Base-by-base conservation (phyloP, 805 yeast species). In the Teunomyces panamensis region DNA sequence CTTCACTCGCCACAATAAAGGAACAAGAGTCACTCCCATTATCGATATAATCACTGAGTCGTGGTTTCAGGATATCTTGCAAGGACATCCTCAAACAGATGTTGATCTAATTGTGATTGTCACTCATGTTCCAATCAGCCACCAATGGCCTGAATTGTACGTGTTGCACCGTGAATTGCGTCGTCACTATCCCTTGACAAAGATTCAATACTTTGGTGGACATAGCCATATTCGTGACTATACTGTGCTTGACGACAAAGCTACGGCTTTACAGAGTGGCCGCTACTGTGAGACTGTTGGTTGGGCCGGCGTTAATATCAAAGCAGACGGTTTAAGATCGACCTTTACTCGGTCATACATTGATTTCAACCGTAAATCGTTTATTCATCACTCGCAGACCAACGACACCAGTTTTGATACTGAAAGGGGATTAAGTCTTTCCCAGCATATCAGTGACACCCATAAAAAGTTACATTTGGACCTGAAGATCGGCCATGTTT, bases 211-310 rank as follows among this genome's bases (percentile, higher is more conserved):
- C 56, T 85, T 92, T 65, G 98, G 97, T 1, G 98, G 97, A 1
- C 98, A 92, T 66, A 83, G 95, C 27, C 98, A 92, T 62, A 82
- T 92, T 11, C 74, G 98, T 51, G 98, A 92, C 64, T 92, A 85
- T 64, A 77, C 80, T 6, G 69, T 80, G 3, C 72, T 83, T 44
- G 98, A 92, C 59, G 67, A 72, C 1, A 69, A 68, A 43, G 78
- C 91, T 20, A 81, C 87, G 0, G 97, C 85, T 0, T 65, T 92
- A n/a, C 96, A 92, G 68, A 87, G 96, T 61, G 98, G 98, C 0
- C 73, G 97, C 43, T 92, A 87, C 62, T 81, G 96, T 59, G 98
- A 92, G 62, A 92, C 98, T 0, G 78, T 87, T n/a, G 98, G 98
- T 0, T 92, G 90, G 77, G 65, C 86, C 9, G 81, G 95, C 24